Percentiles rank a stretch among this genome's conserved stretches.
phyloP scores from a whole-genome alignment of 495 filamentous ascomycete genomes.

The Paragyromitra xinjiangensis region DNA sequence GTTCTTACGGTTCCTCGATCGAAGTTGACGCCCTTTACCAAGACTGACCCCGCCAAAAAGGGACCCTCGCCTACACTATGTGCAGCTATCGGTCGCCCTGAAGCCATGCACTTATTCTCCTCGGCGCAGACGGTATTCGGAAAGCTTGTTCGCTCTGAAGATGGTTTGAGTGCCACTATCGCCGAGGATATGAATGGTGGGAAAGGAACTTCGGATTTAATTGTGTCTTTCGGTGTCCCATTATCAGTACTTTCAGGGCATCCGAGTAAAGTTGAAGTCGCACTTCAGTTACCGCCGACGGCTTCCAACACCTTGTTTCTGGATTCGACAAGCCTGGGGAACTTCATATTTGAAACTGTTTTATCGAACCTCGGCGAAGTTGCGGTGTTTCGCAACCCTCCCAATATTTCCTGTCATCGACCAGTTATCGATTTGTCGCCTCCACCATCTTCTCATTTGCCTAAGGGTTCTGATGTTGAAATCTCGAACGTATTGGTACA shows the following conservation, averaged over 20 bases:
- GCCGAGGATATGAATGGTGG: slow-evolving; percentile 50
- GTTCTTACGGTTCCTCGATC: slow-evolving; percentile 19
- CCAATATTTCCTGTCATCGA: neutral
- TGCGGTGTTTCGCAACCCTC: slow-evolving; percentile 9
- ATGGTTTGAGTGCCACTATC: slow-evolving; percentile 47
- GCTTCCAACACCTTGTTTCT: neutral
- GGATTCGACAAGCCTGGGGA: neutral
- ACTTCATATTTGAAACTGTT: slow-evolving; percentile 1
- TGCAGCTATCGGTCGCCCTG: neutral
- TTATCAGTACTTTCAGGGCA: slow-evolving; percentile 46
- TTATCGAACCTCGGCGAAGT: slow-evolving; percentile 7
- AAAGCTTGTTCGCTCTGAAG: slow-evolving; percentile 30
- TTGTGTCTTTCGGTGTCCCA: slow-evolving; percentile 57
- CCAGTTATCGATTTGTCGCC: neutral
- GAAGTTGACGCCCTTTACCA: neutral
- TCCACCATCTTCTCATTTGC: neutral
- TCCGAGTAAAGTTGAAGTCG: slow-evolving; percentile 22
- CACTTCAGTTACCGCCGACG: slow-evolving; percentile 16
- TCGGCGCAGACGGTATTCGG: slow-evolving; percentile 53
- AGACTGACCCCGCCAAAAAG: neutral
- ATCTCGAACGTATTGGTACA: slow-evolving; percentile 3
- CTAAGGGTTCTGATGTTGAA: neutral
- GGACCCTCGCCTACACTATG: neutral
- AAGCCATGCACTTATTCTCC: neutral
- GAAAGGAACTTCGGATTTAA: slow-evolving; percentile 53